A percentile compares a stretch with the other conserved stretches of the same genome.
These are phyloP conservation scores for Polyplosphaeria fusca DNA, from an alignment of 495 filamentous ascomycete species.

Conservation along the genomic window DNA sequence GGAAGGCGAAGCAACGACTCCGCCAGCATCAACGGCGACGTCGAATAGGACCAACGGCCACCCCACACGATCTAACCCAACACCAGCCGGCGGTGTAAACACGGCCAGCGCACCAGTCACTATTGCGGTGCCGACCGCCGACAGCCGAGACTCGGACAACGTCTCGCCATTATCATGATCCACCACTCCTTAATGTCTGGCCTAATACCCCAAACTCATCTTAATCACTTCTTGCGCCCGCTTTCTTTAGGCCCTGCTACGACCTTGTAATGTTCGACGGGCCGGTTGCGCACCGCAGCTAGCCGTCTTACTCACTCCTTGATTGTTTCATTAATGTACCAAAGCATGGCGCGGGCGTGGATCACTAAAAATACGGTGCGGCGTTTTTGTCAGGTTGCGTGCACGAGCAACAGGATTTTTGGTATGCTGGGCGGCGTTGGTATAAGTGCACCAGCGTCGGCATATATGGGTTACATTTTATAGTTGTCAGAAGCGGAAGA, in stretches of 20 bases:
- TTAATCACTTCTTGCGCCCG: neutral
- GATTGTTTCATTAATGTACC: conserved; percentile 3
- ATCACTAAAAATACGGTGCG: too few relatives aligned
- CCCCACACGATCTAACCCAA: neutral
- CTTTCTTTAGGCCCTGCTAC: neutral
- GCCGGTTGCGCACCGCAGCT: neutral
- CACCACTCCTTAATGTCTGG: neutral
- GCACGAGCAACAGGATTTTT: too few relatives aligned
- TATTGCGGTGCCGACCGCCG: neutral
- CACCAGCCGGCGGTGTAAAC: neutral
- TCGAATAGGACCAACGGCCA: conserved; percentile 6
- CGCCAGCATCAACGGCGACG: conserved; percentile 1
- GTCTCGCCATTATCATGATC: conserved; percentile 28
- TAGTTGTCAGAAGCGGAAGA: too few relatives aligned
- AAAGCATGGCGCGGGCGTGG: conserved; percentile 32
- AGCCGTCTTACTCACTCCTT: neutral
- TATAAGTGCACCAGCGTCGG: too few relatives aligned
- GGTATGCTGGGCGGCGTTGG: too few relatives aligned
- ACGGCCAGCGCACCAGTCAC: neutral
- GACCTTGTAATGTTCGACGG: conserved; percentile 10
- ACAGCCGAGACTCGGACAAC: neutral
- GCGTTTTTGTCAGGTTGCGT: too few relatives aligned
- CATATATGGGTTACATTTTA: too few relatives aligned
- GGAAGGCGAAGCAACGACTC: conserved; percentile 23
- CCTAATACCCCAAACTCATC: neutral